Base-by-base conservation (phyloP, 2,329 filamentous ascomycete genomes). In the Botrytis medusae region DNA sequence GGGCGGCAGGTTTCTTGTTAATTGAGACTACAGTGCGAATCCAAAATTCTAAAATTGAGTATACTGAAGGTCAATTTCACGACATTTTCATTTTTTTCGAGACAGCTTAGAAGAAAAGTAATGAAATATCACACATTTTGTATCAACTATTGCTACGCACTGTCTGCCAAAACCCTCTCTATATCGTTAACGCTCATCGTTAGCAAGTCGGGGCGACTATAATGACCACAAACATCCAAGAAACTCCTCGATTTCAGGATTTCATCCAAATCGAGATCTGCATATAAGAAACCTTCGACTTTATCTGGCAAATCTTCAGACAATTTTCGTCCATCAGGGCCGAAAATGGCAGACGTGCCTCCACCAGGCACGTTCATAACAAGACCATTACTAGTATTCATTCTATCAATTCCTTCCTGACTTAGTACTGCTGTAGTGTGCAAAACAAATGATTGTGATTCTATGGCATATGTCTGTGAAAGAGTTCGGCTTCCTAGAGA, bases 391-490 rank as follows among this genome's bases (percentile, higher is more conserved):
- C 57, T 51, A 9, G 51, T 68, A n/a, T 32, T 18, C 51, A 42
- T 57, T 20, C 9, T 60, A 14, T 63, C 34, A 20, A 48, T 72
- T 14, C 59, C 72, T 22, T 67, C 46, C 44, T 44, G 82, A 16
- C 84, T 86, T 40, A 89, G 83, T 12, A 85, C 83, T 77, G 89
- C 86, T 78, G 87, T 88, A 0, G 87, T 86, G 0, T 87, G 87
- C 10, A 89, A 82, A 0, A 86, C 86, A 82, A 85, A 89, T 0
- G 86, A 84, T 2, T 86, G 87, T 0, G 86, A 88, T 80, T 89
- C 87, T 71, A 88, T 86, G 37, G 87, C 87, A 74, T 88, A 89
- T 4, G 84, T 85, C 20, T 87, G 86, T 4, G 86, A 87, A 5
- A 89, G 86, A 9, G 86, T 81, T 22, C 88, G 83, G 83, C 42